These are phyloP conservation scores for Hypoxylon sp. DNA, from an alignment of 2,329 filamentous ascomycete genomes.

Conservation along the genomic window DNA sequence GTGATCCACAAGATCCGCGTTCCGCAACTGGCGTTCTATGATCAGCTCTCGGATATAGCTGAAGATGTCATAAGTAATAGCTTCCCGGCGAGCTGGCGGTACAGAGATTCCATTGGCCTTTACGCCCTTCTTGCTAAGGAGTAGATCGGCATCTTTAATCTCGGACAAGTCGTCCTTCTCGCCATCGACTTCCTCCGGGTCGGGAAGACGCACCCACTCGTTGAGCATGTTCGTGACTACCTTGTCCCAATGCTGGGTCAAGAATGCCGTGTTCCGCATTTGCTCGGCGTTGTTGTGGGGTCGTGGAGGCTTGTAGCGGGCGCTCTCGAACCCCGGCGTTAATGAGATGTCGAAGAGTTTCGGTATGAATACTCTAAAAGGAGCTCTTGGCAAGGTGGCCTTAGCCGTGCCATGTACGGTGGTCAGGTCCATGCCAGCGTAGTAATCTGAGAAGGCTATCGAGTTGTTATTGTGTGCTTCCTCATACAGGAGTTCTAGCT, in stretches of 20 bases:
- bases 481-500: constrained; percentile 64
- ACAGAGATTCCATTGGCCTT: constrained; percentile 46
- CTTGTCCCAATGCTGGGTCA: constrained; percentile 67
- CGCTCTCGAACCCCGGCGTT: constrained; percentile 66
- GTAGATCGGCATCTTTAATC: constrained; percentile 43
- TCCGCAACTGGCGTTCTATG: constrained; percentile 64
- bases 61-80: constrained; percentile 60
- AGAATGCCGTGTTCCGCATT: constrained; percentile 67
- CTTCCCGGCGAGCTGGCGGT: constrained; percentile 59
- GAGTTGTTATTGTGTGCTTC: constrained; percentile 60
- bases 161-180: constrained; percentile 39
- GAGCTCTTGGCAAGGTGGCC: constrained; percentile 40
- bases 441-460: constrained; percentile 63
- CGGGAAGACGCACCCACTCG: constrained; percentile 60
- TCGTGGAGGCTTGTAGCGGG: constrained; percentile 59
- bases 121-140: constrained; percentile 35
- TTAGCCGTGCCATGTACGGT: constrained; percentile 37
- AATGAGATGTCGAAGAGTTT: constrained; percentile 68
- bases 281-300: constrained; percentile 67
- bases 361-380: constrained; percentile 68
- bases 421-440: constrained; percentile 52
- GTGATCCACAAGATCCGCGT: constrained; percentile 60
- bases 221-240: constrained; percentile 59
- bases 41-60: constrained; percentile 62
- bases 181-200: constrained; percentile 40